phyloP scores from a whole-genome alignment of 805 yeast species.

The Schizosaccharomyces cryophilus region DNA sequence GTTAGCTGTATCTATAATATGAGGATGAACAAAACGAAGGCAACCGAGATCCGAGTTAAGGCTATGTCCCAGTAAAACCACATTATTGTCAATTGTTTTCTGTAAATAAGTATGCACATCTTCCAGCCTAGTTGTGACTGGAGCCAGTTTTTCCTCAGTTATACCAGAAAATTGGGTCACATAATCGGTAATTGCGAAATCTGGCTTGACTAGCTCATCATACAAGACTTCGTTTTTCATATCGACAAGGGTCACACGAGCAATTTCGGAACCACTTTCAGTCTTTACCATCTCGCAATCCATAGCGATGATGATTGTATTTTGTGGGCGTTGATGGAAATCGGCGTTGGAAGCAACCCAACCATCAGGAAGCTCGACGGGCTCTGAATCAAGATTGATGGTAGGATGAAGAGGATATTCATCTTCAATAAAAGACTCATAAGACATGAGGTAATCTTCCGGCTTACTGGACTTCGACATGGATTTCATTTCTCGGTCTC shows the following conservation, averaged over 20 bases:
- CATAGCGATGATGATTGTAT: slow-evolving; percentile 30
- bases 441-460: slow-evolving; percentile 27
- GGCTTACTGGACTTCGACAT: slow-evolving; percentile 6
- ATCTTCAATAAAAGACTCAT: slow-evolving; percentile 24
- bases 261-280: slow-evolving; percentile 35
- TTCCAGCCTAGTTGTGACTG: slow-evolving; percentile 34
- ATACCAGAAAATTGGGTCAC: slow-evolving; percentile 71
- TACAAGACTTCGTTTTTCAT: slow-evolving; percentile 22
- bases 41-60: slow-evolving; percentile 60
- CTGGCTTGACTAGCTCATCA: slow-evolving; percentile 61
- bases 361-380: slow-evolving; percentile 13
- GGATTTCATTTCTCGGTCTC: neutral
- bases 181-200: slow-evolving; percentile 50
- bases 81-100: slow-evolving; percentile 25
- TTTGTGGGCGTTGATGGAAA: slow-evolving; percentile 8
- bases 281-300: slow-evolving; percentile 88
- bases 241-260: slow-evolving; percentile 51
- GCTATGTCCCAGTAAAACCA: slow-evolving; percentile 71
- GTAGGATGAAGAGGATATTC: slow-evolving; percentile 38
- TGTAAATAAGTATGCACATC: slow-evolving; percentile 44
- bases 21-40: slow-evolving; percentile 44
- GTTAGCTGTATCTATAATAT: slow-evolving; percentile 57
- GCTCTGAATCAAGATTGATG: slow-evolving; percentile 17
- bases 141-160: slow-evolving; percentile 37
- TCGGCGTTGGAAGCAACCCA: slow-evolving; percentile 18